Conservation (phyloP, 352 stramenopile genomes). For the Stephanocyclus meneghinianus region DNA sequence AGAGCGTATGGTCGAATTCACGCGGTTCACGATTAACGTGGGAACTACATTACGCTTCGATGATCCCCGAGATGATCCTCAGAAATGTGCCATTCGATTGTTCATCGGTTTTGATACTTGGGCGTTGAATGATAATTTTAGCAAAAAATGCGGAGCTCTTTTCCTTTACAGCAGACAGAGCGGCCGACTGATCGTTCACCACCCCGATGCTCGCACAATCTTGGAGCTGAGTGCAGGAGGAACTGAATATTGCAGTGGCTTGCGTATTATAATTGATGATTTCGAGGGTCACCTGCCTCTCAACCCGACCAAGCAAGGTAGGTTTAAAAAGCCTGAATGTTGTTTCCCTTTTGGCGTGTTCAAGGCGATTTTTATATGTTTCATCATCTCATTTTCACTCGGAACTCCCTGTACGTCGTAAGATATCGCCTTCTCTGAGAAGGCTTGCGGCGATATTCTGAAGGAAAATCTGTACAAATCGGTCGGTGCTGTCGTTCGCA, state of each 20-base stretch:
- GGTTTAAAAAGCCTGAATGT: neutral
- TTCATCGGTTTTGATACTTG: slow-evolving; percentile 54
- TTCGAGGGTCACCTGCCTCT: slow-evolving; percentile 47
- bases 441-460: slow-evolving; percentile 51
- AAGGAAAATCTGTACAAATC: slow-evolving; percentile 51
- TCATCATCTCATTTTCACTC: neutral
- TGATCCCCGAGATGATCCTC: slow-evolving; percentile 5
- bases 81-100: slow-evolving; percentile 28
- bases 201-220: slow-evolving; percentile 41
- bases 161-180: slow-evolving; percentile 56
- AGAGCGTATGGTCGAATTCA: slow-evolving; percentile 54
- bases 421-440: slow-evolving; percentile 51
- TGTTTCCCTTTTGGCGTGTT: neutral
- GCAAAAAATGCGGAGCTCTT: slow-evolving; percentile 22
- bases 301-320: slow-evolving; percentile 67
- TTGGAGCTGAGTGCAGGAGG: slow-evolving; percentile 37
- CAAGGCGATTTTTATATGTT: neutral
- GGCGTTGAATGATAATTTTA: slow-evolving; percentile 7
- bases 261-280: slow-evolving; percentile 70
- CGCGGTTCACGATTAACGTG: slow-evolving; percentile 49
- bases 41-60: slow-evolving; percentile 20
- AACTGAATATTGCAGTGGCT: slow-evolving; percentile 49
- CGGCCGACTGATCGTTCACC: slow-evolving; percentile 53
- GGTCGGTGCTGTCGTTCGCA: slow-evolving; percentile 36
- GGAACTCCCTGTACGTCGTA: neutral